These are phyloP conservation scores for Agarophyton chilense DNA, from an alignment of 23 red algal species.

Conservation along the genomic window DNA sequence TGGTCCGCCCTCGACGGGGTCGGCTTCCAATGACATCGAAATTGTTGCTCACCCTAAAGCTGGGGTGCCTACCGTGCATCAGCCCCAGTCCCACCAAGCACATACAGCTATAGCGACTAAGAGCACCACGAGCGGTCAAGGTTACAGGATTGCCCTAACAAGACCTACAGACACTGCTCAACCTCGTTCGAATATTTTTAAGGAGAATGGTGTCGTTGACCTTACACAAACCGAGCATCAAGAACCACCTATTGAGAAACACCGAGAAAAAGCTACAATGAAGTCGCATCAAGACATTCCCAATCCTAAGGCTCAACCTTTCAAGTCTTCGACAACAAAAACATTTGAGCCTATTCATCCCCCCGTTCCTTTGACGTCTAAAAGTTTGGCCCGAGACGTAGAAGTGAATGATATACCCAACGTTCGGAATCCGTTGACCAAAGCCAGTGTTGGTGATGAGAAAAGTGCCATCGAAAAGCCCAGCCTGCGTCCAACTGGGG, in stretches of 20 bases:
- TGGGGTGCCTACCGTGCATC: not conserved
- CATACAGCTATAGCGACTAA: not conserved
- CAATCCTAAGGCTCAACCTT: not conserved
- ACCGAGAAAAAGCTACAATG: not conserved
- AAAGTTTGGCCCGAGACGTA: not conserved
- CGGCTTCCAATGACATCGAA: not conserved
- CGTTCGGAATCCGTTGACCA: not conserved
- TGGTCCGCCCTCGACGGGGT: not conserved
- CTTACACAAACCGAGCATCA: not conserved
- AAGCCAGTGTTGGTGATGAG: not conserved
- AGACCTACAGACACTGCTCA: not conserved
- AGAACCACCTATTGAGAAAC: not conserved
- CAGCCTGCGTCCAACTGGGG: not conserved
- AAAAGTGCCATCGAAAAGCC: not conserved
- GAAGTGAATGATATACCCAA: not conserved
- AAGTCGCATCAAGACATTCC: not conserved
- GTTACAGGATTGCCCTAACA: constrained; percentile 1
- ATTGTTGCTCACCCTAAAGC: not conserved
- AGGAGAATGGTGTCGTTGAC: not conserved
- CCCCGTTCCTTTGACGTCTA: not conserved
- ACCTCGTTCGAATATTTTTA: not conserved
- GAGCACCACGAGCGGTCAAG: constrained; percentile 10
- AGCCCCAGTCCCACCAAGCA: not conserved
- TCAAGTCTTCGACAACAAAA: not conserved
- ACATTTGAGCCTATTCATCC: not conserved